phyloP scores from a whole-genome alignment of 2,329 filamentous ascomycete species.

The Lasiodiplodia sp. region DNA sequence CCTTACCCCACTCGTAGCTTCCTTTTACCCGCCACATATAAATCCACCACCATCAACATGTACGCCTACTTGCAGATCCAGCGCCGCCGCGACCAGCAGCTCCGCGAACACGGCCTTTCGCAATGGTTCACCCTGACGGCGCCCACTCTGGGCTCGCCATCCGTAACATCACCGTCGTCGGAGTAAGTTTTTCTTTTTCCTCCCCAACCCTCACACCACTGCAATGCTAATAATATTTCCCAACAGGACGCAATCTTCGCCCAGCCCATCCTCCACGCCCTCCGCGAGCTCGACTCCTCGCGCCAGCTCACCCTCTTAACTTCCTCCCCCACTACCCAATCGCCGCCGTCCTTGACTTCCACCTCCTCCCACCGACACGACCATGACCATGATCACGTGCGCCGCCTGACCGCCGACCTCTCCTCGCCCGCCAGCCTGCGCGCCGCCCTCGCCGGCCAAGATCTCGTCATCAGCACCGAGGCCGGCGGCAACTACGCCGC shows the following conservation, averaged over 20 bases:
- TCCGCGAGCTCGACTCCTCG: slow-evolving; percentile 29
- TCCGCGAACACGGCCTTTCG: slow-evolving; percentile 22
- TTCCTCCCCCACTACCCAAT: slow-evolving; percentile 35
- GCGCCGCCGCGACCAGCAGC: slow-evolving; percentile 29
- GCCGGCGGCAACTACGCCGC: slow-evolving; percentile 34
- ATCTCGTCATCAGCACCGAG: slow-evolving; percentile 39
- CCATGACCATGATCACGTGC: not conserved
- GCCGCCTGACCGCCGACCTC: slow-evolving; percentile 39
- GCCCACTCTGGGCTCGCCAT: slow-evolving; percentile 32
- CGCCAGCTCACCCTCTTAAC: slow-evolving; percentile 40
- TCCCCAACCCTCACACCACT: not conserved
- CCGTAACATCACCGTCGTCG: slow-evolving; percentile 38
- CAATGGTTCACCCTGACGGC: slow-evolving; percentile 29
- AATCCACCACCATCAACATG: slow-evolving; percentile 14
- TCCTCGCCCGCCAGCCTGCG: slow-evolving; percentile 39
- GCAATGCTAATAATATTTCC: slow-evolving; percentile 3
- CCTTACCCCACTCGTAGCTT: slow-evolving; percentile 13
- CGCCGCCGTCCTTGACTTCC: slow-evolving; percentile 31
- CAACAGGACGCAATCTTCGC: slow-evolving; percentile 39
- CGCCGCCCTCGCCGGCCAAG: slow-evolving; percentile 35
- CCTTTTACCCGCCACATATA: slow-evolving; percentile 13
- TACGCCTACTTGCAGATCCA: slow-evolving; percentile 29
- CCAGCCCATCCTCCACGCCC: slow-evolving; percentile 37
- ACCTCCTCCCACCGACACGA: not conserved
- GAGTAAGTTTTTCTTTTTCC: slow-evolving; percentile 34